Evolutionary conservation across 306 rosid species (phyloP), one percentile per base, ranked within the genome.

Genomic region (Inga laurina): DNA sequence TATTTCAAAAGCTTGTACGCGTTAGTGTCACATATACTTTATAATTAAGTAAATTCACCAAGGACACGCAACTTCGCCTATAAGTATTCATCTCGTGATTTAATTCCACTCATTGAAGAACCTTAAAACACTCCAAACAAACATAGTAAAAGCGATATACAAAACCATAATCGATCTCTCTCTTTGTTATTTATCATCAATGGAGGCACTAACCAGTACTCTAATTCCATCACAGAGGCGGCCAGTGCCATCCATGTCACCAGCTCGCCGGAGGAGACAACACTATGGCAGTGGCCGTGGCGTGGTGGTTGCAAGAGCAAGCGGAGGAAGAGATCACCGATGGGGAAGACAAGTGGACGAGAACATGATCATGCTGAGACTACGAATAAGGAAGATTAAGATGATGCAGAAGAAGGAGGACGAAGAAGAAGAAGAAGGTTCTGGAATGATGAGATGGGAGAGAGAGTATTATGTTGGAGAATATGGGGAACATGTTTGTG

Each of bases 321-420:
- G 75, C 10, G 54, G 54, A 0, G 22, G 56, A 14, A 10, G 51
- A 34, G 84, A 67, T 8, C 11, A 27, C 5, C 24, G 24, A 21
- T 84, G 83, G 5, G 76, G 73, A 4, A 79, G 77, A 7, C 19
- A 43, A 3, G 87, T 86, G 59, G 89, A 86, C 37, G 85, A 83
- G 62, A 80, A 39, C 82, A 86, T 86, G 87, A 80, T 86, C 4
- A 72, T 70, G 76, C 83, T 86, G 1, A 72, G 84, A 3, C 19
- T 57, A 56, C 39, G 89, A 3, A 75, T 86, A 21, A 79, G 68
- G 66, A 84, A 86, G 70, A 82, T 83, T 84, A 79, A 86, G 86
- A 86, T 69, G 10, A 81, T 79, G 76, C 67, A 3, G 76, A 35
- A 79, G 45, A 3, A 44, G 7, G 35, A 24, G 10, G 35, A 3